Base-by-base conservation (phyloP, 345 rosid species). In the Lagerstroemia speciosa region DNA sequence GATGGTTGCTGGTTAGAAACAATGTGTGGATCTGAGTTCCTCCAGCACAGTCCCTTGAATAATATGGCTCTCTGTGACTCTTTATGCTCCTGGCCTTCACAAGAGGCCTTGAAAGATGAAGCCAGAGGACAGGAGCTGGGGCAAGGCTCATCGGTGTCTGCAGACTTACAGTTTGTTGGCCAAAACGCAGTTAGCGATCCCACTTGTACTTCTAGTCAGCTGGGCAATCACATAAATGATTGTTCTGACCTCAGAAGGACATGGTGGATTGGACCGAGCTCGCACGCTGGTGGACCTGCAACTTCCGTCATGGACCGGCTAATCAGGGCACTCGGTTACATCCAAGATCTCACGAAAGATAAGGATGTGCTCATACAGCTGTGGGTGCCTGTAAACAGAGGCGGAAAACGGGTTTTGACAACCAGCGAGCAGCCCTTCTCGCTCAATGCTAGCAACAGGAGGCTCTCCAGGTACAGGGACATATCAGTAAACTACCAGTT, bases 1-100 rank as follows among this genome's bases (percentile, higher is more conserved):
- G 94, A 91, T 57, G 98, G 98, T 58, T 93, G 91, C 83, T 93
- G 98, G 97, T 77, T 89, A 75, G 94, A 93, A 78, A 73, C 94
- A 37, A 76, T 88, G n/a, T 88, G 83, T 72, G 96, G 96, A 76
- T 89, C 91, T 62, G 97, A 89, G 74, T 89, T 87, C 73, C 81
- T 84, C 70, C 75, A 78, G 76, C 68, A 74, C 19, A 72, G 75
- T 77, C 85, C 86, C 12, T 74, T 83, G 20, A 69, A 50, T 24
- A 78, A 86, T 65, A 65, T 80, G 65, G 34, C 77, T 73, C 67
- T 83, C 36, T 71, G 82, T 61, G 88, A 83, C 69, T 74, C 84
- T 55, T 70, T 87, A 34, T 79, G 72, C 63, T 43, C 62, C 19
- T 72, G 84, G 82, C 82, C 84, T 73, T 48, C 80, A 73, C 67